Evolutionary conservation across 1,139 yeast species (phyloP).

Genomic region (Diutina scorzettiae): DNA sequence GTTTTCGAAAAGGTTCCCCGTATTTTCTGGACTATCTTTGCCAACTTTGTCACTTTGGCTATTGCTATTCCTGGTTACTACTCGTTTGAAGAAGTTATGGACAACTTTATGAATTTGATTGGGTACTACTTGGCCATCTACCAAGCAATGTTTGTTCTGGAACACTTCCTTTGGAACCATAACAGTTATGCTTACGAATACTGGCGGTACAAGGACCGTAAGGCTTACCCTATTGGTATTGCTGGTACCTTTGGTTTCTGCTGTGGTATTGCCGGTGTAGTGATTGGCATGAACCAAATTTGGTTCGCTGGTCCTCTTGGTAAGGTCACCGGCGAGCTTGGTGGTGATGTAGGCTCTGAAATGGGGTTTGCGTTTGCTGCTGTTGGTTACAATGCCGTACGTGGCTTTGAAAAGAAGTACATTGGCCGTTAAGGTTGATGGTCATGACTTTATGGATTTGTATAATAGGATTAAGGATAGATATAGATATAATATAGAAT

Average conservation of each 20-base stretch:
- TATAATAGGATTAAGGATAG: background rate
- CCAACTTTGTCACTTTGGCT: constrained; percentile 68
- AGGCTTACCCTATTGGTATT: constrained; percentile 55
- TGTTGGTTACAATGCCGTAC: constrained; percentile 43
- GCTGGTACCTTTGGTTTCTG: constrained; percentile 73
- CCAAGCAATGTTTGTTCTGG: constrained; percentile 57
- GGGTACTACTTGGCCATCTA: constrained; percentile 88
- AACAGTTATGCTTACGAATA: constrained; percentile 56
- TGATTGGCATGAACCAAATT: constrained; percentile 72
- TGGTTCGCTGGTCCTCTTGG: constrained; percentile 75
- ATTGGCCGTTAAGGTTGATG: constrained; percentile 30
- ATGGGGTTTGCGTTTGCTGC: constrained; percentile 62
- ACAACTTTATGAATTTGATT: constrained; percentile 79
- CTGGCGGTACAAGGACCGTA: constrained; percentile 43
- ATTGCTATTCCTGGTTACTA: constrained; percentile 83
- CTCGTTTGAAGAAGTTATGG: constrained; percentile 59
- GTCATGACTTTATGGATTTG: background rate
- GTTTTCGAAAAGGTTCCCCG: constrained; percentile 65
- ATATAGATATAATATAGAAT: too few relatives aligned
- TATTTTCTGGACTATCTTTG: constrained; percentile 65
- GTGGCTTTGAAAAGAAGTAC: constrained; percentile 66
- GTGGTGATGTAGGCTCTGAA: constrained; percentile 87
- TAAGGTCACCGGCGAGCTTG: constrained; percentile 44
- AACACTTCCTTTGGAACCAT: constrained; percentile 66
- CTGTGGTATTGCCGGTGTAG: constrained; percentile 80